Percentiles rank a stretch among this genome's conserved stretches.
Evolutionary conservation across 1,284 basidiomycete genomes (phyloP).

Genomic region (Trichosporon asahii): DNA sequence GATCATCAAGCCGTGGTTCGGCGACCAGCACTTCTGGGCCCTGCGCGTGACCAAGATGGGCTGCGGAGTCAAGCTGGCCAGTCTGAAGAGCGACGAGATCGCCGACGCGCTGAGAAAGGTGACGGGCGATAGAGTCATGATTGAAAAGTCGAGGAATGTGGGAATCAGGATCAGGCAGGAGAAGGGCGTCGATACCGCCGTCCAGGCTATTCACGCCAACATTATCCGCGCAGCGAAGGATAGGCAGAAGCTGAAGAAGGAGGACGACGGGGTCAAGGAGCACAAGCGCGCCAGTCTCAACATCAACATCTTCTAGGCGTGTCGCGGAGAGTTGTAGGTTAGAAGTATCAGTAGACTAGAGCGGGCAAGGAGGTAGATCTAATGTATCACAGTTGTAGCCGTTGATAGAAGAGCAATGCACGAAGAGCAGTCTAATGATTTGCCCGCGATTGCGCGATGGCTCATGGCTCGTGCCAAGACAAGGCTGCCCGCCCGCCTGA

Average conservation of each 20-base stretch:
- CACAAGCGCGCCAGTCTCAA: background rate
- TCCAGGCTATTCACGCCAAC: slow-evolving; percentile 40
- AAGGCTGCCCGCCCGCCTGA: too few species aligned
- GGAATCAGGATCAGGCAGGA: slow-evolving; percentile 63
- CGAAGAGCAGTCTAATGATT: background rate
- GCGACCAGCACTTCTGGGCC: slow-evolving; percentile 70
- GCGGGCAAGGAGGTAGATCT: background rate
- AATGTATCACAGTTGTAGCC: background rate
- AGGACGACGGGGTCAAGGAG: slow-evolving; percentile 10
- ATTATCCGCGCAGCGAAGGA: slow-evolving; percentile 39
- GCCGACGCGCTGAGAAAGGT: slow-evolving; percentile 59
- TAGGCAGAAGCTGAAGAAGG: slow-evolving; percentile 14
- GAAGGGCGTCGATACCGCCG: slow-evolving; percentile 46
- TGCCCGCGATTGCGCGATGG: too few species aligned
- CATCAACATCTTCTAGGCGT: background rate
- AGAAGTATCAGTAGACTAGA: background rate
- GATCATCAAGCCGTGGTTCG: slow-evolving; percentile 69
- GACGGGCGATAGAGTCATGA: slow-evolving; percentile 60
- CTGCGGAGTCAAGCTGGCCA: slow-evolving; percentile 57
- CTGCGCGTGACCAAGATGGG: slow-evolving; percentile 63
- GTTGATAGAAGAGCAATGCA: background rate
- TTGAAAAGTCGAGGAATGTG: slow-evolving; percentile 62
- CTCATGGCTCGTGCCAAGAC: background rate
- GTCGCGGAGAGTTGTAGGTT: background rate
- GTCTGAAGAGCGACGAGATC: slow-evolving; percentile 57